Percentiles rank a stretch among this genome's conserved stretches.
These are phyloP conservation scores for Coniosporium tulheliwenetii DNA, from an alignment of 2,329 filamentous ascomycete genomes.

Conservation along the genomic window DNA sequence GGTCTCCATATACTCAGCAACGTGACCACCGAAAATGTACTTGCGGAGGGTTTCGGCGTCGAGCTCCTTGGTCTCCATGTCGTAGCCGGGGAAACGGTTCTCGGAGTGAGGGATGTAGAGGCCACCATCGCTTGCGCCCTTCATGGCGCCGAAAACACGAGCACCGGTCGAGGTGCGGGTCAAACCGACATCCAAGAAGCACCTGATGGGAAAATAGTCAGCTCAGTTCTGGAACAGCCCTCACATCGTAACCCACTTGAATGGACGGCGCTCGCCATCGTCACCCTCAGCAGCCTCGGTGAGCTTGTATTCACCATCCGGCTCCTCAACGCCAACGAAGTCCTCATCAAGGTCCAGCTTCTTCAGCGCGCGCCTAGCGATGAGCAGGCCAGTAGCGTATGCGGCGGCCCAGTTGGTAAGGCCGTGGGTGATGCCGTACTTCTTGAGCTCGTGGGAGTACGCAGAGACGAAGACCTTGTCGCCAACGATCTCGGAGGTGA, in stretches of 20 bases:
- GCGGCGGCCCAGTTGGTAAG: constrained; percentile 99
- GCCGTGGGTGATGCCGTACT: constrained; percentile 95
- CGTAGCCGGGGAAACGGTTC: constrained; percentile 98
- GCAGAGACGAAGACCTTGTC: constrained; percentile 92
- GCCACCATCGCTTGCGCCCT: constrained; percentile 97
- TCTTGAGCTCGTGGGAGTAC: constrained; percentile 94
- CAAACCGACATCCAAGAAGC: constrained; percentile 95
- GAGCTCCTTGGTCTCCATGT: constrained; percentile 95
- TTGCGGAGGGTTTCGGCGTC: constrained; percentile 93
- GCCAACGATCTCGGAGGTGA: constrained; percentile 87
- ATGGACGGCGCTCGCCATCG: constrained; percentile 79
- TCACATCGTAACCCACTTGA: constrained; percentile 59
- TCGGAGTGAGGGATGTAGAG: constrained; percentile 96
- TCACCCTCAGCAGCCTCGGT: constrained; percentile 88
- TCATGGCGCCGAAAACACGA: constrained; percentile 98
- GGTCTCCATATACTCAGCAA: constrained; percentile 99
- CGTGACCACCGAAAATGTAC: constrained; percentile 98
- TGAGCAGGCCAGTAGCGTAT: constrained; percentile 90
- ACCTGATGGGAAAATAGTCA: constrained; percentile 13
- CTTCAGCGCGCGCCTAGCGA: constrained; percentile 90
- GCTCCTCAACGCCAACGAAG: constrained; percentile 93
- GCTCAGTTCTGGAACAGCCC: no score
- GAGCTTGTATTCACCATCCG: constrained; percentile 87
- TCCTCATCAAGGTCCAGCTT: constrained; percentile 92
- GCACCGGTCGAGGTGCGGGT: constrained; percentile 94